Percentiles rank a stretch among this genome's conserved stretches.
phyloP scores from a whole-genome alignment of 1,139 yeast genomes.

The Kluyveromyces sp. region DNA sequence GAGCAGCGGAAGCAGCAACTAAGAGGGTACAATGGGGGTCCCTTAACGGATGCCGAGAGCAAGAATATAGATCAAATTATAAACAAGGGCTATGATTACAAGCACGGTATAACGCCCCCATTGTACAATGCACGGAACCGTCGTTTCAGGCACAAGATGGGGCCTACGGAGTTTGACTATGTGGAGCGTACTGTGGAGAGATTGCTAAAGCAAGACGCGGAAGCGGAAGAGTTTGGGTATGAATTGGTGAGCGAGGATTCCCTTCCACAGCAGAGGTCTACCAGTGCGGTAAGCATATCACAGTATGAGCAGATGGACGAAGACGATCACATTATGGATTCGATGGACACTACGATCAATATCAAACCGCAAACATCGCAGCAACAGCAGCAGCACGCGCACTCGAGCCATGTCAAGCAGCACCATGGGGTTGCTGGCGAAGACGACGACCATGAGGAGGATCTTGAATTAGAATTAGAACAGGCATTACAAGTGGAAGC shows the following conservation, averaged over 20 bases:
- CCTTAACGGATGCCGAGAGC: constrained; percentile 39
- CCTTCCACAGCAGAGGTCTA: constrained; percentile 13
- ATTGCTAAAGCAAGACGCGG: constrained; percentile 65
- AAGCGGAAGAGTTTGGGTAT: constrained; percentile 73
- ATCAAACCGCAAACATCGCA: too few relatives aligned
- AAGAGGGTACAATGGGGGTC: constrained; percentile 19
- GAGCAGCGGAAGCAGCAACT: constrained; percentile 19
- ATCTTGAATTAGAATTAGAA: constrained; percentile 34
- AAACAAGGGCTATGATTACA: constrained; percentile 42
- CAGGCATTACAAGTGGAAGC: constrained; percentile 30
- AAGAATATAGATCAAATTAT: constrained; percentile 38
- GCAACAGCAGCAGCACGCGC: too few relatives aligned
- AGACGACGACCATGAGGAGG: constrained; percentile 28
- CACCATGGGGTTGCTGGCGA: neutral
- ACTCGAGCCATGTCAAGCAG: neutral
- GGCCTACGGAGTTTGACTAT: constrained; percentile 47
- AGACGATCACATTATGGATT: neutral
- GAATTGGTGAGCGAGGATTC: constrained; percentile 57
- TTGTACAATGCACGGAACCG: constrained; percentile 47
- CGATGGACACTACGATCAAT: too few relatives aligned
- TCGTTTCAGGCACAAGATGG: constrained; percentile 46
- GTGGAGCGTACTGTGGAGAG: constrained; percentile 77
- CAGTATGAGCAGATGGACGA: constrained; percentile 1
- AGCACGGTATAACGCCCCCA: constrained; percentile 83
- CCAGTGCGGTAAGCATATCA: constrained; percentile 12